Conservation (phyloP, 139 green algal genomes). For the Tetraselmis striata region DNA sequence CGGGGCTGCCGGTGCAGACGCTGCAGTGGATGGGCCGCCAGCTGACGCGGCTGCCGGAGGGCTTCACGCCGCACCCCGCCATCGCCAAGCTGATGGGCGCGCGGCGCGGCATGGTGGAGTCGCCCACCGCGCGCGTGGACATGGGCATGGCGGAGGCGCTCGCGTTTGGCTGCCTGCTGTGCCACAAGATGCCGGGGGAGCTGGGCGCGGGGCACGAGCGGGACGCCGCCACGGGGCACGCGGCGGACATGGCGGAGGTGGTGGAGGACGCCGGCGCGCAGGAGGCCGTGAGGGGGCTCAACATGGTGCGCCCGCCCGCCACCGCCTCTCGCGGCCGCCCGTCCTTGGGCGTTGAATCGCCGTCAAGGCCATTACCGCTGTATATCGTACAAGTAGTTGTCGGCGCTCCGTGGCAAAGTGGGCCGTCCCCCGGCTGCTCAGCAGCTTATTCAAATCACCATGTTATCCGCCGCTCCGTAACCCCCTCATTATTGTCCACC, state of each 20-base stretch:
- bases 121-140: constrained; percentile 39
- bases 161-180: constrained; percentile 62
- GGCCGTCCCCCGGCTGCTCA: no score
- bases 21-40: constrained; percentile 41
- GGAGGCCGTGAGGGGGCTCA: neutral
- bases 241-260: neutral
- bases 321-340: no score
- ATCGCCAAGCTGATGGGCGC: constrained; percentile 25
- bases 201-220: neutral
- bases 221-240: neutral
- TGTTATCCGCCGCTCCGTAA: no score
- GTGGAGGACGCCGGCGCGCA: neutral
- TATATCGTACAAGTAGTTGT: no score
- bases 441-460: no score
- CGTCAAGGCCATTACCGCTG: no score
- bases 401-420: no score
- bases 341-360: no score
- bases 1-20: constrained; percentile 48
- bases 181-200: constrained; percentile 15
- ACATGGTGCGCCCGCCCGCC: neutral
- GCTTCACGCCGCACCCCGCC: constrained; percentile 32
- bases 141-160: constrained; percentile 71
- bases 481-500: no score
- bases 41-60: constrained; percentile 25
- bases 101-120: constrained; percentile 38